phyloP scores from a whole-genome alignment of 1,139 yeast genomes.

The Protomyces arabidopsidicola region DNA sequence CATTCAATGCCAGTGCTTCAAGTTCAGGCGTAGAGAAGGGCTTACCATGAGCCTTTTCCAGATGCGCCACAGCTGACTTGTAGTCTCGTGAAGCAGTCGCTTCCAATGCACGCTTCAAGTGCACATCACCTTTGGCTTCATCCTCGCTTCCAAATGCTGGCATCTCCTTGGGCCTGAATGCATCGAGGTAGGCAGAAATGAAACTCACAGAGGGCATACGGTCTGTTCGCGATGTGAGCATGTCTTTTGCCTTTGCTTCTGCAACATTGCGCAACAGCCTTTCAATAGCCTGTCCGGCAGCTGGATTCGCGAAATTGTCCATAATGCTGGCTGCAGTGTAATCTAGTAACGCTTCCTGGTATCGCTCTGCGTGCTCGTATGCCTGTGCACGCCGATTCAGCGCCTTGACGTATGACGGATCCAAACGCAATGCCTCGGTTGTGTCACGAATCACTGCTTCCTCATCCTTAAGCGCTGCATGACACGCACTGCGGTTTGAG shows the following conservation, averaged over 20 bases:
- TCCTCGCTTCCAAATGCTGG: constrained; percentile 47
- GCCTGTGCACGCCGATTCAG: constrained; percentile 67
- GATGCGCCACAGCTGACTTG: constrained; percentile 63
- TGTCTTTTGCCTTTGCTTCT: constrained; percentile 43
- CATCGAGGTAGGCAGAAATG: constrained; percentile 78
- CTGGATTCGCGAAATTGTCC: constrained; percentile 59
- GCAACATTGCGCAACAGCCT: constrained; percentile 78
- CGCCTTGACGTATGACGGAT: constrained; percentile 89
- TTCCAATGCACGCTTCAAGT: constrained; percentile 63
- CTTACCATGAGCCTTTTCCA: constrained; percentile 59
- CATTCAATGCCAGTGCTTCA: constrained; percentile 68
- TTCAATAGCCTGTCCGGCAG: constrained; percentile 77
- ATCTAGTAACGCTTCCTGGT: constrained; percentile 84
- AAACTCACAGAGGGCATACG: constrained; percentile 82
- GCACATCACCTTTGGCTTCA: constrained; percentile 53
- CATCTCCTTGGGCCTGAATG: constrained; percentile 47
- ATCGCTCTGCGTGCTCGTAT: constrained; percentile 71
- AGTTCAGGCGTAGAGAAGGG: constrained; percentile 32
- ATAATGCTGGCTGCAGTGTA: constrained; percentile 61
- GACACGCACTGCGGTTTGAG: constrained; percentile 93
- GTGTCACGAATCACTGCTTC: constrained; percentile 85
- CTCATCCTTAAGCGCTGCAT: constrained; percentile 70
- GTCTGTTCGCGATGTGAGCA: constrained; percentile 48
- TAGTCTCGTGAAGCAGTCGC: constrained; percentile 63
- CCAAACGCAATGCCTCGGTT: constrained; percentile 73